phyloP scores from a whole-genome alignment of 1,284 basidiomycete species.

The Irpex sp. region DNA sequence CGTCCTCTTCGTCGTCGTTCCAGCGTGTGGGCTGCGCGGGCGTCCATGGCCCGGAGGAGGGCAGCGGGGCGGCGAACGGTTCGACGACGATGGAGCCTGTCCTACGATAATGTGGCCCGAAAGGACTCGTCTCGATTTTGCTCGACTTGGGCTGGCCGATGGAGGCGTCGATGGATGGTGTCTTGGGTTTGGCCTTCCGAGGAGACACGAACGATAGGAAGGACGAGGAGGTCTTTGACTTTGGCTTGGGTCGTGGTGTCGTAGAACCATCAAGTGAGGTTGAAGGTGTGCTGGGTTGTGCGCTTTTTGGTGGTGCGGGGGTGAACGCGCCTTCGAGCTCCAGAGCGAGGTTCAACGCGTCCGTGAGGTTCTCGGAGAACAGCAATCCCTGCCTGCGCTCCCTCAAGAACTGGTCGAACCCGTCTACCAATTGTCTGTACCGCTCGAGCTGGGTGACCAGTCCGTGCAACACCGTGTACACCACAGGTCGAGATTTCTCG shows the following conservation, averaged over 20 bases:
- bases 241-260: constrained; percentile 50
- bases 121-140: constrained; percentile 72
- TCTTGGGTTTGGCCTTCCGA: constrained; percentile 51
- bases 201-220: constrained; percentile 80
- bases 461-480: constrained; percentile 77
- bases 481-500: constrained; percentile 68
- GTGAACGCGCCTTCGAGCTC: constrained; percentile 41
- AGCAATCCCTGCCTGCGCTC: constrained; percentile 88
- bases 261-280: constrained; percentile 23
- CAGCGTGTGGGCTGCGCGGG: constrained; percentile 47
- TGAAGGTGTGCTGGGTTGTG: constrained; percentile 21
- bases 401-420: constrained; percentile 82
- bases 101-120: constrained; percentile 81
- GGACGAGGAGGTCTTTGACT: constrained; percentile 46
- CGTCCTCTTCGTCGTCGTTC: constrained; percentile 62
- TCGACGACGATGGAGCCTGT: constrained; percentile 75
- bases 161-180: constrained; percentile 24
- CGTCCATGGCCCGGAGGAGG: constrained; percentile 60
- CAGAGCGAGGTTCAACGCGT: constrained; percentile 76
- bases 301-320: constrained; percentile 2
- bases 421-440: constrained; percentile 69
- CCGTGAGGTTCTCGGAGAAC: constrained; percentile 90
- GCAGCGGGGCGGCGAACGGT: constrained; percentile 60
- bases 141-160: constrained; percentile 31
- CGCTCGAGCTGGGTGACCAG: constrained; percentile 77